Evolutionary conservation across 139 green algal species (phyloP).

Genomic region (Chlorella ohadii): DNA sequence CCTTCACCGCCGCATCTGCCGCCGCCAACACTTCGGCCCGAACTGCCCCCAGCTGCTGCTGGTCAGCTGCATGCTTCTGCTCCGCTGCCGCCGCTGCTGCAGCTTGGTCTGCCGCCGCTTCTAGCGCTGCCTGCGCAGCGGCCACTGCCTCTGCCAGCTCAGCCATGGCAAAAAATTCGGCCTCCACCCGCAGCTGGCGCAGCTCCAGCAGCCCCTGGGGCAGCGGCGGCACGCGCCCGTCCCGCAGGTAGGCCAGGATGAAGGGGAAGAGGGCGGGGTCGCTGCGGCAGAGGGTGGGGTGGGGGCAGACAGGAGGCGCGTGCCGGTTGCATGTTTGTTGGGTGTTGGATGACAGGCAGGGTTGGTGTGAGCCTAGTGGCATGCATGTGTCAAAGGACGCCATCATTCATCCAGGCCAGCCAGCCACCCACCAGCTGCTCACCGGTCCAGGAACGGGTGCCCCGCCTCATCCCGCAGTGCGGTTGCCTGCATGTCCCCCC

Average conservation of each 20-base stretch:
- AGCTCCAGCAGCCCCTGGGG: not conserved
- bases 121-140: too few species aligned
- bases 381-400: too few species aligned
- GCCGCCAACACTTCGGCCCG: not conserved
- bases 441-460: not conserved
- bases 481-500: not conserved
- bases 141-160: not conserved
- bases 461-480: not conserved
- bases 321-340: too few species aligned
- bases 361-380: too few species aligned
- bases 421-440: too few species aligned
- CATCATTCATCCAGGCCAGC: not conserved
- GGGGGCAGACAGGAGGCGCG: too few species aligned
- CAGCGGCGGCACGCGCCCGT: not conserved
- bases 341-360: too few species aligned
- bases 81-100: not conserved
- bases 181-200: not conserved
- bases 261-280: not conserved
- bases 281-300: not conserved
- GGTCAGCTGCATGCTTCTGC: not conserved
- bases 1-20: not conserved
- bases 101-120: too few species aligned
- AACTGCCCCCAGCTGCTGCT: not conserved
- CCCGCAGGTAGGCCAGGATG: conserved; percentile 1
- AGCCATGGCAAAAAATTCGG: not conserved